These are phyloP conservation scores for Discostella stelligeroides DNA, from an alignment of 108 stramenopile species.

Conservation along the genomic window DNA sequence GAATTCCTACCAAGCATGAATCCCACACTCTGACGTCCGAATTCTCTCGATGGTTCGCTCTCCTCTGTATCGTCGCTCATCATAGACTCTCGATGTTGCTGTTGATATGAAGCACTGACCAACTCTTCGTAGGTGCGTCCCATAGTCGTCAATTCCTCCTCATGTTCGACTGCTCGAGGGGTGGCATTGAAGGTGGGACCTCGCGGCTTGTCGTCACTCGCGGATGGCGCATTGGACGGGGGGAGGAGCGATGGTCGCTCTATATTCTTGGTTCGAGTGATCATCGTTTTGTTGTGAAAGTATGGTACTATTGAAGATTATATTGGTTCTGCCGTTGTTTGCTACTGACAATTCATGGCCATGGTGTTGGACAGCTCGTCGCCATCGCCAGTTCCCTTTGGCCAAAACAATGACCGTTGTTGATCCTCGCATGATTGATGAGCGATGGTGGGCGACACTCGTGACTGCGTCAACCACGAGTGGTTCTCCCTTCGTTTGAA, in stretches of 20 bases:
- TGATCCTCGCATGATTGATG: too few species aligned
- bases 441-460: too few species aligned
- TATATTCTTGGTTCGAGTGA: constrained; percentile 12
- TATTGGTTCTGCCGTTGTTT: neutral
- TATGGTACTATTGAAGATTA: neutral
- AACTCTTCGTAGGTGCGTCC: constrained; percentile 47
- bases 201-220: neutral
- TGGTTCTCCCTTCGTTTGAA: too few species aligned
- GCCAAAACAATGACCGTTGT: too few species aligned
- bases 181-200: neutral
- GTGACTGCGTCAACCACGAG: too few species aligned
- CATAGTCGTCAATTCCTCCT: constrained; percentile 21
- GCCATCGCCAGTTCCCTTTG: too few species aligned
- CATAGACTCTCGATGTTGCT: constrained; percentile 1
- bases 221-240: constrained; percentile 1
- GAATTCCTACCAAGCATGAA: constrained; percentile 30
- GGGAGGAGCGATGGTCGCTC: constrained; percentile 26
- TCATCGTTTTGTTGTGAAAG: neutral
- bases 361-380: too few species aligned
- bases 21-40: constrained; percentile 38
- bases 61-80: constrained; percentile 20
- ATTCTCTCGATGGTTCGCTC: constrained; percentile 2
- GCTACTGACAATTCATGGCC: too few species aligned
- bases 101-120: constrained; percentile 12
- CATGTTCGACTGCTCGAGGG: neutral